Evolutionary conservation across 139 green algal genomes (phyloP), one percentile per base, ranked within the genome.

Genomic region (Diplosphaera chodatii): DNA sequence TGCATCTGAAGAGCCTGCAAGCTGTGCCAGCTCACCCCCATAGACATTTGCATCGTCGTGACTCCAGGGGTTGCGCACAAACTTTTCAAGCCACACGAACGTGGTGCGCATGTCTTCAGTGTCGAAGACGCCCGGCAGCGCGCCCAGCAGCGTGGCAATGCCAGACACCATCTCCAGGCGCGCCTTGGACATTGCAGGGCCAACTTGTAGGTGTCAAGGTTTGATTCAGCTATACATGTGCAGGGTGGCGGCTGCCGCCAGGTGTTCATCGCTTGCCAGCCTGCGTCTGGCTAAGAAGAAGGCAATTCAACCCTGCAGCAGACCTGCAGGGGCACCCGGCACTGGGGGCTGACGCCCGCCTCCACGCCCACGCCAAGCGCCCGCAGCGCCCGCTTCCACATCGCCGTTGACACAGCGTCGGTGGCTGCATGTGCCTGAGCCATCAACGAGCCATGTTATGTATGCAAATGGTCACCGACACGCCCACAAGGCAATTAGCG

Each of bases 21-120:
- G 10, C 3, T 21, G 48, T 27, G 10, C 8, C 48, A 25, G 62
- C 62, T 75, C 15, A 79, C 74, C 74, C 63, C 68, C 31, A 22
- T 59, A 41, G 21, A 72, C 32, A 1, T 32, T 63, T 4, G 64
- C 64, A 31, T 96, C 91, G 31, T 89, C 84, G 16, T 80, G 48
- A 6, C 79, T 82, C 15, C 80, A 75, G 0, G 91, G 91, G 69
- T 91, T 83, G 8, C 84, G 70, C 1, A 80, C 84, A 18, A 97
- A 83, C 34, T 77, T 77, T 33, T 91, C 83, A 28, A 95, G 64
- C 85, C 91, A 94, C 0, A 70, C 23, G 27, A 93, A 84, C 31
- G 91, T 33, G 20, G 75, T 64, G 25, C 74, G 56, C 8, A 85
- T 78, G 65, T 90, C 85, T 20, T 78, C 69, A 1, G 74, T 67